Conservation (phyloP, 768 basidiomycete species). For the Pleurotus ostreatus region DNA sequence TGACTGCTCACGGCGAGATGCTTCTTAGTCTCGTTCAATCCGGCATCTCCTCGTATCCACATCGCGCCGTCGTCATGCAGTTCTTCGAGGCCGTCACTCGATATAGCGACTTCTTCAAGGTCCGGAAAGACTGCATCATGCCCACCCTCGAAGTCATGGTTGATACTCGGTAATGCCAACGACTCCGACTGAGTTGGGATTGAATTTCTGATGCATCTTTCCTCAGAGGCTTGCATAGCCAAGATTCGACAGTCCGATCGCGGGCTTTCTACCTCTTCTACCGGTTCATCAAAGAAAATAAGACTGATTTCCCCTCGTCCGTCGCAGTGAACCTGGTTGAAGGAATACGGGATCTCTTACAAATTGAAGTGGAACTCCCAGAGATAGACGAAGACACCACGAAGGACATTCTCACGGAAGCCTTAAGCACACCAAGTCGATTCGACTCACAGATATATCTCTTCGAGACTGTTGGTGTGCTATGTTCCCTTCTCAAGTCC, state of each 20-base stretch:
- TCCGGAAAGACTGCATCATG: constrained; percentile 83
- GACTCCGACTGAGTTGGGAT: neutral
- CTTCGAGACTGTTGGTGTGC: constrained; percentile 86
- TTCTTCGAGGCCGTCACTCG: constrained; percentile 92
- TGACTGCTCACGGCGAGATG: constrained; percentile 90
- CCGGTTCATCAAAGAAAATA: constrained; percentile 83
- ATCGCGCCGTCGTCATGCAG: constrained; percentile 80
- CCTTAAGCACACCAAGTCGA: constrained; percentile 59
- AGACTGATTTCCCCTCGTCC: constrained; percentile 70
- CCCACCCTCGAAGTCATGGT: constrained; percentile 88
- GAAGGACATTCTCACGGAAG: constrained; percentile 71
- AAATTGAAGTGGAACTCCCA: constrained; percentile 72
- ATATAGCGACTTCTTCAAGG: constrained; percentile 95
- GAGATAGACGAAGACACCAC: constrained; percentile 69
- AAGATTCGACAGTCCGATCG: constrained; percentile 61
- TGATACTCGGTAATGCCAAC: constrained; percentile 58
- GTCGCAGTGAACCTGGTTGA: constrained; percentile 70
- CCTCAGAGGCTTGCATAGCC: constrained; percentile 80
- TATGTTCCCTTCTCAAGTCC: constrained; percentile 71
- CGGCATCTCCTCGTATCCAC: constrained; percentile 77
- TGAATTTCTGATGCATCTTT: constrained; percentile 8
- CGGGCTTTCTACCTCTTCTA: constrained; percentile 91
- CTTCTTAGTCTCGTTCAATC: constrained; percentile 80
- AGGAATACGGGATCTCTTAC: constrained; percentile 71
- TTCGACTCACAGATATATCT: constrained; percentile 93